phyloP scores from a whole-genome alignment of 2,329 filamentous ascomycete species.

The Ceratocystis variospora region DNA sequence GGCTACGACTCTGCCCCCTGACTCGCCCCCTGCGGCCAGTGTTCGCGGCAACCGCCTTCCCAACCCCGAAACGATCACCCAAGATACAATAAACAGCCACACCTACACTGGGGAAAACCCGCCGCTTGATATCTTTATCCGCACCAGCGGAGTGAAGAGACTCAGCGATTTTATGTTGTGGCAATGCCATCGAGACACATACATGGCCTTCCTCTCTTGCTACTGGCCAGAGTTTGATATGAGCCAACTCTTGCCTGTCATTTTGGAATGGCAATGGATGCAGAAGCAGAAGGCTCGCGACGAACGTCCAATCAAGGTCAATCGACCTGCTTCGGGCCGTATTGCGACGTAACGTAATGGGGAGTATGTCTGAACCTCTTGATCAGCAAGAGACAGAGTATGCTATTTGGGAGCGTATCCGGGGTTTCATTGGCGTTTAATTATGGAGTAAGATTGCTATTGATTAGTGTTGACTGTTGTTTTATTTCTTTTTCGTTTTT shows the following conservation, averaged over 20 bases:
- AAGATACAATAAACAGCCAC: conserved; percentile 67
- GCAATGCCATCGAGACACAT: conserved; percentile 88
- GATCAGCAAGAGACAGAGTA: not conserved
- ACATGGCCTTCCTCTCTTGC: conserved; percentile 82
- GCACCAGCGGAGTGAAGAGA: conserved; percentile 84
- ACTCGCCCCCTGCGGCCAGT: conserved; percentile 32
- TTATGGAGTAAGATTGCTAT: not conserved
- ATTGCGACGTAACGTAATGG: conserved; percentile 13
- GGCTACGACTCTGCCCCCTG: conserved; percentile 44
- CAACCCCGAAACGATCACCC: conserved; percentile 78
- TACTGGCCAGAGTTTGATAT: conserved; percentile 95
- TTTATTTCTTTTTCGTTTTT: not conserved
- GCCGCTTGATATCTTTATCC: conserved; percentile 77
- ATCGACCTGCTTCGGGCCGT: conserved; percentile 19
- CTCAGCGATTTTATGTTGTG: conserved; percentile 98
- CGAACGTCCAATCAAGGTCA: conserved; percentile 30
- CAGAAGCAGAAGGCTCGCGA: conserved; percentile 45
- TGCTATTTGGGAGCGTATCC: not conserved
- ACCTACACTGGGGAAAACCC: conserved; percentile 79
- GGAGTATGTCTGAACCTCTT: not conserved
- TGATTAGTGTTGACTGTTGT: not conserved
- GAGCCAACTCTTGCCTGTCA: conserved; percentile 80
- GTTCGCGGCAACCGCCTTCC: conserved; percentile 30
- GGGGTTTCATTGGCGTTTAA: conserved; percentile 3
- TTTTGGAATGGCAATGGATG: conserved; percentile 76